Percentiles rank a stretch among this genome's conserved stretches.
Evolutionary conservation across 2,329 filamentous ascomycete species (phyloP).

Genomic region (Calcarisporium arbuscula): DNA sequence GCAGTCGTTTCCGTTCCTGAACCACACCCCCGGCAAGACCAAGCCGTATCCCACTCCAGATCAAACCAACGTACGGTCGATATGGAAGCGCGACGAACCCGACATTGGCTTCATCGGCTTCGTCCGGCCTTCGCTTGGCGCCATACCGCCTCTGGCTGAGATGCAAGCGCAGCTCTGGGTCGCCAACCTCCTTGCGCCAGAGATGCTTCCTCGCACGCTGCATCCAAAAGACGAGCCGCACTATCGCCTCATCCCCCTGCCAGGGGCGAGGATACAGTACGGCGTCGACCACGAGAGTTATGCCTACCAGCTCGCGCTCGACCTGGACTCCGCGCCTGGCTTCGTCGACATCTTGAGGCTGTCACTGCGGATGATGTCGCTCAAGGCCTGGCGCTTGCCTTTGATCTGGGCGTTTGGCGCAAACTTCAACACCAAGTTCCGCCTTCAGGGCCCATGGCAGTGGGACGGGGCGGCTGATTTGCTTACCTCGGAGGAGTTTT

Average conservation of each 20-base stretch:
- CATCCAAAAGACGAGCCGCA: conserved; percentile 27
- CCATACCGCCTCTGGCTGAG: conserved; percentile 39
- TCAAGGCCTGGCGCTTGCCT: conserved; percentile 12
- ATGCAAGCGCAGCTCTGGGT: conserved; percentile 40
- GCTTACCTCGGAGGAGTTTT: conserved; percentile 14
- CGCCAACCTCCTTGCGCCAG: conserved; percentile 23
- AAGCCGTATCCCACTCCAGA: conserved; percentile 33
- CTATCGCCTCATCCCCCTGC: conserved; percentile 28
- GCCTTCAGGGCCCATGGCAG: conserved; percentile 31
- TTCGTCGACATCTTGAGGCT: conserved; percentile 20
- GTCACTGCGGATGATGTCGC: conserved; percentile 16
- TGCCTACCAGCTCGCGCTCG: conserved; percentile 37
- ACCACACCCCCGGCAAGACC: background rate
- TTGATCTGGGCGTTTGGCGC: conserved; percentile 34
- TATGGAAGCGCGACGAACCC: conserved; percentile 37
- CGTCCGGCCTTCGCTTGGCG: conserved; percentile 34
- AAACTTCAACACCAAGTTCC: conserved; percentile 37
- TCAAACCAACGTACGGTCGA: conserved; percentile 41
- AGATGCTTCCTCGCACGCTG: conserved; percentile 14
- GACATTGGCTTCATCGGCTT: conserved; percentile 39
- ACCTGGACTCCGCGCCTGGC: conserved; percentile 33
- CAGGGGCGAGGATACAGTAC: conserved; percentile 25
- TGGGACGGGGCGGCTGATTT: conserved; percentile 19
- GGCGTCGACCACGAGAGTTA: conserved; percentile 42
- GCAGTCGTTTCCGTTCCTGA: conserved; percentile 33